Percentiles rank a stretch among this genome's conserved stretches.
phyloP scores from a whole-genome alignment of 2,329 filamentous ascomycete genomes.

The Paraconiothyrium brasiliense region DNA sequence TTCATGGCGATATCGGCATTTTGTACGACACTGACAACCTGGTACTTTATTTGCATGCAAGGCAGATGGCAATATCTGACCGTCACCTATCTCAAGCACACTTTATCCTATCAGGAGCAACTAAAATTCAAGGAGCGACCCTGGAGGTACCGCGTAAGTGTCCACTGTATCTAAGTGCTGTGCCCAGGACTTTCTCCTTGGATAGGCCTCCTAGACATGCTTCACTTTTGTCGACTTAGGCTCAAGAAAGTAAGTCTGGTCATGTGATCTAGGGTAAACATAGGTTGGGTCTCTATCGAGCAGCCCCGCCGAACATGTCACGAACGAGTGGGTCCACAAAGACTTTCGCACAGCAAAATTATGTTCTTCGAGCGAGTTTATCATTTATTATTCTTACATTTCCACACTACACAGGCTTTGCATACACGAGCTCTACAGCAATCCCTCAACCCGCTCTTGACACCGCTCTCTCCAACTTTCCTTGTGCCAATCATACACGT shows the following conservation, averaged over 20 bases:
- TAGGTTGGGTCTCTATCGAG: not conserved
- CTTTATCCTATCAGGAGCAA: not conserved
- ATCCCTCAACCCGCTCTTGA: not conserved
- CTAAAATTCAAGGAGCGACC: not conserved
- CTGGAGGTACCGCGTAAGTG: not conserved
- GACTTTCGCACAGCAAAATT: not conserved
- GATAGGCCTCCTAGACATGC: not conserved
- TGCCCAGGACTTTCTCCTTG: not conserved
- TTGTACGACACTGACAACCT: slow-evolving; percentile 6
- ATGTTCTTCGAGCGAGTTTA: not conserved
- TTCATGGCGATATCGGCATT: slow-evolving; percentile 7
- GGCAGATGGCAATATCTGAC: not conserved
- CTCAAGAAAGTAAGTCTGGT: not conserved
- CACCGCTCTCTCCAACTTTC: not conserved
- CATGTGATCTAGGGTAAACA: not conserved
- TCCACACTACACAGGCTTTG: not conserved
- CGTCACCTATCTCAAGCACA: not conserved
- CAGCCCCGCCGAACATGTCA: slow-evolving; percentile 3
- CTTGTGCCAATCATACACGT: not conserved
- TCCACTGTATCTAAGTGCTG: not conserved
- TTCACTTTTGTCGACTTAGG: not conserved
- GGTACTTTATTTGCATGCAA: not conserved
- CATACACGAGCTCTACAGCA: not conserved
- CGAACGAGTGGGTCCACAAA: slow-evolving; percentile 9
- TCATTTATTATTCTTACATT: not conserved